These are phyloP conservation scores for Saccharomycopsis sp. DNA, from an alignment of 805 yeast species.

Conservation along the genomic window DNA sequence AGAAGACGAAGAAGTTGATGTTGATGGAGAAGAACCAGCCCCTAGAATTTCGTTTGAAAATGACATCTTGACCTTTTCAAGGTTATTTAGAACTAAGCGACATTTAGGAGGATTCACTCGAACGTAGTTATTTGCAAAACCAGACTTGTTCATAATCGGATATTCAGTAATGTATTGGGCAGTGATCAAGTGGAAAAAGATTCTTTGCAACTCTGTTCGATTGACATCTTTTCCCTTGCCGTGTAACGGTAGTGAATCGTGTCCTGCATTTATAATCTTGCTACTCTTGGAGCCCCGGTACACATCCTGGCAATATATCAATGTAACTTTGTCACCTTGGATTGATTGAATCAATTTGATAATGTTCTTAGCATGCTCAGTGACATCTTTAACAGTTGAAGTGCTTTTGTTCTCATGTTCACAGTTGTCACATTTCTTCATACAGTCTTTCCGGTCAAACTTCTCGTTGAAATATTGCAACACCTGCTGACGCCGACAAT, in stretches of 20 bases:
- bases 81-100: slow-evolving; percentile 35
- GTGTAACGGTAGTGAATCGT: slow-evolving; percentile 49
- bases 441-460: slow-evolving; percentile 59
- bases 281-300: slow-evolving; percentile 61
- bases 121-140: slow-evolving; percentile 74
- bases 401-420: slow-evolving; percentile 31
- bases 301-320: slow-evolving; percentile 73
- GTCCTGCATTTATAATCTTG: slow-evolving; percentile 56
- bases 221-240: slow-evolving; percentile 61
- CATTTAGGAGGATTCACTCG: slow-evolving; percentile 49
- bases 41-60: no score
- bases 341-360: slow-evolving; percentile 49
- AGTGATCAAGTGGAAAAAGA: slow-evolving; percentile 68
- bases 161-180: slow-evolving; percentile 62
- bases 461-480: slow-evolving; percentile 83
- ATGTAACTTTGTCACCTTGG: slow-evolving; percentile 56
- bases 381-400: slow-evolving; percentile 55
- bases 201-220: slow-evolving; percentile 69
- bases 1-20: no score
- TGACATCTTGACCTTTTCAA: slow-evolving; percentile 41
- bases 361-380: slow-evolving; percentile 50
- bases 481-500: slow-evolving; percentile 84
- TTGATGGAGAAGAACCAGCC: no score
- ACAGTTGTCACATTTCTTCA: slow-evolving; percentile 82
- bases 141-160: slow-evolving; percentile 61